A percentile compares a stretch with the other conserved stretches of the same genome.
Conservation (phyloP, 192 early-diverging fungal genomes). For the Mycoemilia scoparia region DNA sequence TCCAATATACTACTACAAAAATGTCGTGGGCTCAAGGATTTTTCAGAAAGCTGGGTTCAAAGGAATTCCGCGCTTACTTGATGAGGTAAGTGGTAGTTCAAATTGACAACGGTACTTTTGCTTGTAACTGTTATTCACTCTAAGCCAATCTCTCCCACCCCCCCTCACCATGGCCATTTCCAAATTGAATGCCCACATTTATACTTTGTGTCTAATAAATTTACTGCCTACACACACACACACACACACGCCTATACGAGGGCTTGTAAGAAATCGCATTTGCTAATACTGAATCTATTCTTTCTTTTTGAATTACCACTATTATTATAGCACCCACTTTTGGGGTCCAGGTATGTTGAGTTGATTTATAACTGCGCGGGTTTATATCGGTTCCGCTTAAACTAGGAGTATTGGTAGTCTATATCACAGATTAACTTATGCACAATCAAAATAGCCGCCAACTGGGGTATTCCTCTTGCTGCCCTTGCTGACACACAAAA, state of each 20-base stretch:
- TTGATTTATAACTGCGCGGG: constrained; percentile 23
- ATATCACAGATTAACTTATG: neutral
- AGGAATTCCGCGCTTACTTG: constrained; percentile 51
- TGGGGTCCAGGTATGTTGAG: constrained; percentile 17
- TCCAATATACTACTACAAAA: too few relatives aligned
- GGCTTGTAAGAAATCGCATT: too few relatives aligned
- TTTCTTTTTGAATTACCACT: too few relatives aligned
- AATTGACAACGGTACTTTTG: neutral
- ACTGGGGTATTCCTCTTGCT: constrained; percentile 91
- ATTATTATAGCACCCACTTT: too few relatives aligned
- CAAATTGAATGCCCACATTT: too few relatives aligned
- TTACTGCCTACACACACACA: too few relatives aligned
- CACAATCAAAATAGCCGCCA: too few relatives aligned
- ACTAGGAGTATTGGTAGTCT: neutral
- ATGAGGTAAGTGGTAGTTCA: too few relatives aligned
- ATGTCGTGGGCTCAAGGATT: constrained; percentile 29
- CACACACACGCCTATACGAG: too few relatives aligned
- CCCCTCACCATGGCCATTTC: too few relatives aligned
- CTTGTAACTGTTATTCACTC: neutral
- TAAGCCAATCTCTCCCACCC: too few relatives aligned
- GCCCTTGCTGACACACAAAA: constrained; percentile 84
- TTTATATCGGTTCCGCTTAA: neutral
- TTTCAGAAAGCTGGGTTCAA: constrained; percentile 30
- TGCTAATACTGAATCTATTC: neutral
- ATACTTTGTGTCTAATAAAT: too few relatives aligned